Evolutionary conservation across 177 flowering plant species (phyloP).

Genomic region (Vitis hybrid): DNA sequence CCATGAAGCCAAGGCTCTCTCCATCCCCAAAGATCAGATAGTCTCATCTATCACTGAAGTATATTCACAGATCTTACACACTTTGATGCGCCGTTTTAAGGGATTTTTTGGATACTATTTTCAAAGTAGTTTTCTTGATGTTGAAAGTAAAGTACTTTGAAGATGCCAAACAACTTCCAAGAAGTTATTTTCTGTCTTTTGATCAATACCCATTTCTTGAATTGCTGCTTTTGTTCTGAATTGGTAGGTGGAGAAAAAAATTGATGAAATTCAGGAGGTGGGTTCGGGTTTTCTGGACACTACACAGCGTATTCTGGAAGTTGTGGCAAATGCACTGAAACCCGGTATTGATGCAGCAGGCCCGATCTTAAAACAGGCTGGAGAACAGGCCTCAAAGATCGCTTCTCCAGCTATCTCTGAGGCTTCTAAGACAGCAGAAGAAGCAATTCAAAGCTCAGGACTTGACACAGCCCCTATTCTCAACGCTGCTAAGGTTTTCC

Average conservation of each 20-base stretch:
- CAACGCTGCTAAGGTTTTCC: slow-evolving; percentile 74
- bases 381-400: slow-evolving; percentile 62
- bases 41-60: slow-evolving; percentile 73
- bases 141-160: neutral
- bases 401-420: slow-evolving; percentile 77
- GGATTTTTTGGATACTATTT: neutral
- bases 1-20: slow-evolving; percentile 59
- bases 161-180: neutral
- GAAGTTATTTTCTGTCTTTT: neutral
- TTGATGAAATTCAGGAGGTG: slow-evolving; percentile 62
- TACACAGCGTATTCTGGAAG: slow-evolving; percentile 37
- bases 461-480: slow-evolving; percentile 67
- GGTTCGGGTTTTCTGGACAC: slow-evolving; percentile 50
- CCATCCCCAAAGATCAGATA: slow-evolving; percentile 72
- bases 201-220: neutral
- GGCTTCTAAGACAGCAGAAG: slow-evolving; percentile 79
- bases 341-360: slow-evolving; percentile 68
- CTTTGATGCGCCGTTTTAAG: neutral
- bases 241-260: slow-evolving; percentile 69
- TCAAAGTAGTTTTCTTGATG: neutral
- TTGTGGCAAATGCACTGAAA: slow-evolving; percentile 47
- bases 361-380: slow-evolving; percentile 70
- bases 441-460: slow-evolving; percentile 71
- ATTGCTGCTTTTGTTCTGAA: slow-evolving; percentile 1
- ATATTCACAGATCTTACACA: slow-evolving; percentile 4